Conservation (phyloP, 2,329 filamentous ascomycete genomes). For the Emydomyces testavorans region DNA sequence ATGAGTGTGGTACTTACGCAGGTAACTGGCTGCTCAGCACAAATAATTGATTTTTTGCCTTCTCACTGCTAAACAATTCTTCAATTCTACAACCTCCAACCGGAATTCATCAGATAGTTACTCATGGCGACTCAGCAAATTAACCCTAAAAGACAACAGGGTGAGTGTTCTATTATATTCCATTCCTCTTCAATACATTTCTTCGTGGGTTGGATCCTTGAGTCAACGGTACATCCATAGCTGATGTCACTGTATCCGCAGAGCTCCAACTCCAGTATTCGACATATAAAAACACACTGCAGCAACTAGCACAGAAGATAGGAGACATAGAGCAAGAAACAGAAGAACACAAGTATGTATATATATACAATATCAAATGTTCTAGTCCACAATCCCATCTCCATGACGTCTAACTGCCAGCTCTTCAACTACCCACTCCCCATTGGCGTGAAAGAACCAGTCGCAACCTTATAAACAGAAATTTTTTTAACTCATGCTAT, state of each 20-base stretch:
- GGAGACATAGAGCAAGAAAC: conserved; percentile 95
- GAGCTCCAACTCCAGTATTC: conserved; percentile 42
- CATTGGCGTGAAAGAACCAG: too few relatives aligned
- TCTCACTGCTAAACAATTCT: not conserved
- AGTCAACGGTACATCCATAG: not conserved
- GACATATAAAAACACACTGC: conserved; percentile 57
- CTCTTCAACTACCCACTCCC: not conserved
- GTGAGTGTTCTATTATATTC: conserved; percentile 22
- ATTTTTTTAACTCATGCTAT: conserved; percentile 5
- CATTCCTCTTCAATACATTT: not conserved
- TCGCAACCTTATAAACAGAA: too few relatives aligned
- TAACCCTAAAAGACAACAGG: conserved; percentile 38
- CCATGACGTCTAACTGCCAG: not conserved
- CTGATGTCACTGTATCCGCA: conserved; percentile 17
- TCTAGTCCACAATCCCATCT: not conserved
- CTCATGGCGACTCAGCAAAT: conserved; percentile 34
- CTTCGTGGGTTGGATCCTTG: too few relatives aligned
- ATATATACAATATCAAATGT: not conserved
- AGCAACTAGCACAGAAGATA: conserved; percentile 90
- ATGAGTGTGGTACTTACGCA: too few relatives aligned
- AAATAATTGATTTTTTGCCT: too few relatives aligned
- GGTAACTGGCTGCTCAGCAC: too few relatives aligned
- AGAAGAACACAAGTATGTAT: conserved; percentile 87
- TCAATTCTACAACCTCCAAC: not conserved
- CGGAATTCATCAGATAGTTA: conserved; percentile 5